Evolutionary conservation across 1,284 basidiomycete species (phyloP).

Genomic region (Vanrija sp.): DNA sequence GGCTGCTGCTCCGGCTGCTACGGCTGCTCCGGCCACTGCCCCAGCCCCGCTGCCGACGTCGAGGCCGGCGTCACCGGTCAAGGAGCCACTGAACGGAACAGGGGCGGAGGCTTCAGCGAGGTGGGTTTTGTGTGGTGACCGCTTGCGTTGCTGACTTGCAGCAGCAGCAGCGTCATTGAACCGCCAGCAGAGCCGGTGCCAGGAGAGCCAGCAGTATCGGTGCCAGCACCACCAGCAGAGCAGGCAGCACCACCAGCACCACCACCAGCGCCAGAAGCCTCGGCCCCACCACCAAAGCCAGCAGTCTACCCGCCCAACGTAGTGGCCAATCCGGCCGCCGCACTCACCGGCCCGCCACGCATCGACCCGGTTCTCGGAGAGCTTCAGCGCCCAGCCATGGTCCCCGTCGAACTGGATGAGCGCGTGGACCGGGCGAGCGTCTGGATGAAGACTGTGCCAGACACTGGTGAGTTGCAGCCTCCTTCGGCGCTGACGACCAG

Average conservation of each 20-base stretch:
- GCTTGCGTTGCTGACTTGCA: too few relatives aligned
- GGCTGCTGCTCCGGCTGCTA: too few relatives aligned
- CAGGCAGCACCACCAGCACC: background rate
- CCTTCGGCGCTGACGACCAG: constrained; percentile 13
- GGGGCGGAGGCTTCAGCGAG: too few relatives aligned
- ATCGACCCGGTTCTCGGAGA: constrained; percentile 10
- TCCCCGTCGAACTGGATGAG: constrained; percentile 34
- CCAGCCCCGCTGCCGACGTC: too few relatives aligned
- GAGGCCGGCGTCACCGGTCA: too few relatives aligned
- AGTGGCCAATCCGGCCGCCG: constrained; percentile 53
- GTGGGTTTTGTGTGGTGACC: too few relatives aligned
- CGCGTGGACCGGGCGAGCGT: constrained; percentile 27
- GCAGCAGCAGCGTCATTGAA: too few relatives aligned
- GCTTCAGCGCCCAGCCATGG: constrained; percentile 28
- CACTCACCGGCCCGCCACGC: background rate
- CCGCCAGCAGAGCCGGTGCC: too few relatives aligned
- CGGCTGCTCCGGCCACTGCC: too few relatives aligned
- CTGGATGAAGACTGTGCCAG: constrained; percentile 26
- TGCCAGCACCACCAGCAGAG: too few relatives aligned
- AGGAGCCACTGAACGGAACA: too few relatives aligned
- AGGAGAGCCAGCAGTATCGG: too few relatives aligned
- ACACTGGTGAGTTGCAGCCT: background rate
- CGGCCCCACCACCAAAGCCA: background rate
- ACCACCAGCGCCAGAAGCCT: background rate
- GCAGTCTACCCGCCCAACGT: constrained; percentile 72